phyloP scores from a whole-genome alignment of 768 basidiomycete species.

The Leucocoprinus leucothites region DNA sequence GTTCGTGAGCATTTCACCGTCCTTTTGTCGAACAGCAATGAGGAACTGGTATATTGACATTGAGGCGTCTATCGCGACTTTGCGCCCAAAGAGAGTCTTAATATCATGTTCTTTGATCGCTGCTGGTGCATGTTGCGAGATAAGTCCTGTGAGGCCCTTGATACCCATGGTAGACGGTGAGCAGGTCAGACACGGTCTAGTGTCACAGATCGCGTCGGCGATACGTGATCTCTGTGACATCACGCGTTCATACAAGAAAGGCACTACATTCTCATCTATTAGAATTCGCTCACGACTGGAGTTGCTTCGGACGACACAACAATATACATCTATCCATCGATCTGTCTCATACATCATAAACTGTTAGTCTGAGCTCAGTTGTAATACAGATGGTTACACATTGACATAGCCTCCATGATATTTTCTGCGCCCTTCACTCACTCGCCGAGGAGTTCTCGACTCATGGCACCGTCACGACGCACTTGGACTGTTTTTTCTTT shows the following conservation, averaged over 20 bases:
- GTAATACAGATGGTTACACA: too few relatives aligned
- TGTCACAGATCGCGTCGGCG: background rate
- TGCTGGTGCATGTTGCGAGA: constrained; percentile 87
- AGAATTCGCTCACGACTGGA: too few relatives aligned
- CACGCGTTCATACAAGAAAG: background rate
- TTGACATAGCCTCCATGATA: too few relatives aligned
- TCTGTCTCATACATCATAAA: too few relatives aligned
- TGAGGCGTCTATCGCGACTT: constrained; percentile 98
- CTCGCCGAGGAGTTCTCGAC: too few relatives aligned
- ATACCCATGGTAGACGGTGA: constrained; percentile 69
- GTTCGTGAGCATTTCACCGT: constrained; percentile 95
- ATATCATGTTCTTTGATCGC: constrained; percentile 92
- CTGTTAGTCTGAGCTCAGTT: too few relatives aligned
- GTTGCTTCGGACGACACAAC: too few relatives aligned
- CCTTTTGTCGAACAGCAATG: constrained; percentile 94
- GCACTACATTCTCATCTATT: background rate
- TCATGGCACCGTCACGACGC: too few relatives aligned
- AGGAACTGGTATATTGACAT: constrained; percentile 98
- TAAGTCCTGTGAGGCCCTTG: constrained; percentile 88
- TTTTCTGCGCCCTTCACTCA: too few relatives aligned
- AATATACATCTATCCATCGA: too few relatives aligned
- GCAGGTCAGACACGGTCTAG: background rate
- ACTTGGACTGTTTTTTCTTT: too few relatives aligned
- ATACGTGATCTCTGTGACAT: constrained; percentile 1
- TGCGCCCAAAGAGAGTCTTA: constrained; percentile 95